phyloP scores from a whole-genome alignment of 176 grass and related monocot species.

The Hsuehochloa calcarea region DNA sequence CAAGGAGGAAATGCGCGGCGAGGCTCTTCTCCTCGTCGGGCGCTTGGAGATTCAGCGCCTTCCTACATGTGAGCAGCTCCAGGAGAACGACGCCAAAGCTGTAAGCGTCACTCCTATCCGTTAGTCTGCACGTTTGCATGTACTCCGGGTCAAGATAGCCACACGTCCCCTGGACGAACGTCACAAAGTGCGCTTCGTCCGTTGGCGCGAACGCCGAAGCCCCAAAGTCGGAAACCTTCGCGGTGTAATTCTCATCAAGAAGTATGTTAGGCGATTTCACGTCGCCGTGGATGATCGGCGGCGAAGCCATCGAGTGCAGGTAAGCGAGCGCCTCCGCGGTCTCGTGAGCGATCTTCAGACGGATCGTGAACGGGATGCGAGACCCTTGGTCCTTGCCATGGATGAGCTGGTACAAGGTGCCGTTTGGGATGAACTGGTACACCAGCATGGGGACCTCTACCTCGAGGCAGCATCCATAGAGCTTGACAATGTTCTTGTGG shows the following conservation, averaged over 20 bases:
- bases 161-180: constrained; percentile 53
- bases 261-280: constrained; percentile 67
- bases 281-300: constrained; percentile 61
- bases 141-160: constrained; percentile 65
- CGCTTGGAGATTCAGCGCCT: constrained; percentile 9
- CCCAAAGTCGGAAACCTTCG: constrained; percentile 58
- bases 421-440: constrained; percentile 56
- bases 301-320: constrained; percentile 46
- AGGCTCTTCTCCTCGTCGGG: constrained; percentile 32
- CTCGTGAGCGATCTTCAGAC: constrained; percentile 41
- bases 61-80: constrained; percentile 46
- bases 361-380: constrained; percentile 19
- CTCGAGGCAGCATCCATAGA: constrained; percentile 57
- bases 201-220: constrained; percentile 19
- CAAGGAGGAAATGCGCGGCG: constrained; percentile 22
- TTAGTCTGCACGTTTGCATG: constrained; percentile 41
- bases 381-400: neutral
- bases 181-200: constrained; percentile 40
- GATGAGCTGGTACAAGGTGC: constrained; percentile 45
- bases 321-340: constrained; percentile 55
- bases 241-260: constrained; percentile 31
- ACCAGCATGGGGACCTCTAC: constrained; percentile 59
- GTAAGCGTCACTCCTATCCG: constrained; percentile 51
- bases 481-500: constrained; percentile 53
- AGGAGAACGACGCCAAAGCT: constrained; percentile 47